Conservation (phyloP, 345 rosid genomes). For the Lumnitzera racemosa region DNA sequence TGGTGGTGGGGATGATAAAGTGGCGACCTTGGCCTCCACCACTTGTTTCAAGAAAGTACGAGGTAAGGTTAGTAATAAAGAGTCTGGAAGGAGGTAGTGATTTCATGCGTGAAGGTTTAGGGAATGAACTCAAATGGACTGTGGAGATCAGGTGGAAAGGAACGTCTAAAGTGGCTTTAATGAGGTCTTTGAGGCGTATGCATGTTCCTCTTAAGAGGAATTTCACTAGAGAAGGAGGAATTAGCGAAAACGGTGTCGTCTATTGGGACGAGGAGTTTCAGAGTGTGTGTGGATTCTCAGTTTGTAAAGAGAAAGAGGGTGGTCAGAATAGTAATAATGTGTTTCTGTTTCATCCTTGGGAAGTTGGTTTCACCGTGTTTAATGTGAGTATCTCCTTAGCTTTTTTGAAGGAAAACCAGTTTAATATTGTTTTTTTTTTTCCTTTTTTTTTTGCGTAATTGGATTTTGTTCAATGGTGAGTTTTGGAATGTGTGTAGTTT, state of each 20-base stretch:
- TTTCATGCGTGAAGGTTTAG: constrained; percentile 14
- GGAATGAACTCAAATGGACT: constrained; percentile 14
- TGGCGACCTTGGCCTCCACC: constrained; percentile 46
- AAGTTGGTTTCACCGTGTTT: constrained; percentile 35
- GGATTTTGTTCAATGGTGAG: too few species aligned
- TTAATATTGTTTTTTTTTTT: neutral
- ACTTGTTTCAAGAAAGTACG: constrained; percentile 28
- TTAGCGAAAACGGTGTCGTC: constrained; percentile 20
- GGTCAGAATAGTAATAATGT: constrained; percentile 2
- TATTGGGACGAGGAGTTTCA: constrained; percentile 41
- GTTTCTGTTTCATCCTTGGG: constrained; percentile 34
- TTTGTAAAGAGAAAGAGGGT: constrained; percentile 16
- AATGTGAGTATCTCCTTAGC: constrained; percentile 19
- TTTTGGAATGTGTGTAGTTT: too few species aligned
- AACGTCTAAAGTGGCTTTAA: constrained; percentile 16
- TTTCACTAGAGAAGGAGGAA: constrained; percentile 29
- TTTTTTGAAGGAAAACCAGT: neutral
- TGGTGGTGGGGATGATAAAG: constrained; percentile 46
- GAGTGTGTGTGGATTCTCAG: constrained; percentile 24
- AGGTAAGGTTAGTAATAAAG: constrained; percentile 29
- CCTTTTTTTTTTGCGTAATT: too few species aligned
- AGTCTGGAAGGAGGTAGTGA: constrained; percentile 31
- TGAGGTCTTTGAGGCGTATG: constrained; percentile 26
- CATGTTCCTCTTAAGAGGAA: constrained; percentile 31
- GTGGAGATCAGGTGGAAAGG: constrained; percentile 49